Percentiles rank a stretch among this genome's conserved stretches.
Conservation (phyloP, 371 early-diverging fungal species). For the Mucor circinelloides region DNA sequence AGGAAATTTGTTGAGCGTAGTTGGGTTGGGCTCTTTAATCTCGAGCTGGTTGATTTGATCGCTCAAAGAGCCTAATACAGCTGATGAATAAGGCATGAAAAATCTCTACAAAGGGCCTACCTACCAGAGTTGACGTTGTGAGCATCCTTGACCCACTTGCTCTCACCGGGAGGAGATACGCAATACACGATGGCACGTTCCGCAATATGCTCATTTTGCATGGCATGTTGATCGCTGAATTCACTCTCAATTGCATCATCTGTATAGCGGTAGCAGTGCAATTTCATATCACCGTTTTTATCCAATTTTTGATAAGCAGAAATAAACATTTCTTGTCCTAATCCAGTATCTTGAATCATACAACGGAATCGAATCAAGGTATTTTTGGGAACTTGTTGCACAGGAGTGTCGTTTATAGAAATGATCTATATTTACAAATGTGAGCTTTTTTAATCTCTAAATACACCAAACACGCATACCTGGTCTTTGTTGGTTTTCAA, state of each 20-base stretch:
- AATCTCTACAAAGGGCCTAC: not conserved
- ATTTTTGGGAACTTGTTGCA: slow-evolving; percentile 43
- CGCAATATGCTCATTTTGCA: slow-evolving; percentile 34
- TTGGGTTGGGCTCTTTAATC: slow-evolving; percentile 7
- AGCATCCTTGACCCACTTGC: slow-evolving; percentile 47
- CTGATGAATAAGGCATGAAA: not conserved
- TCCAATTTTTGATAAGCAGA: slow-evolving; percentile 44
- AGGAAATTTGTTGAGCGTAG: slow-evolving; percentile 48
- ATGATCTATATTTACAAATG: slow-evolving; percentile 43
- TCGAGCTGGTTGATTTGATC: slow-evolving; percentile 23
- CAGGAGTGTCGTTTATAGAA: slow-evolving; percentile 44
- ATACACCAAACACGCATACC: slow-evolving; percentile 6
- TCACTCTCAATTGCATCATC: slow-evolving; percentile 37
- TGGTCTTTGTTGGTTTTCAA: slow-evolving; percentile 17
- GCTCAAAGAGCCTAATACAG: slow-evolving; percentile 4
- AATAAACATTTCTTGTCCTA: slow-evolving; percentile 64
- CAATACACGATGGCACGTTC: slow-evolving; percentile 57
- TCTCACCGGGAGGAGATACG: slow-evolving; percentile 67
- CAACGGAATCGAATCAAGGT: slow-evolving; percentile 65
- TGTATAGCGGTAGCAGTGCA: slow-evolving; percentile 40
- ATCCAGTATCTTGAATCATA: slow-evolving; percentile 71
- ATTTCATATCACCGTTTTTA: slow-evolving; percentile 20
- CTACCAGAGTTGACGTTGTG: slow-evolving; percentile 10
- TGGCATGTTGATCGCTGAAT: slow-evolving; percentile 4
- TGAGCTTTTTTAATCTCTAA: not conserved